Base-by-base conservation (phyloP, 352 stramenopile genomes). In the Globisporangium abappressorium region DNA sequence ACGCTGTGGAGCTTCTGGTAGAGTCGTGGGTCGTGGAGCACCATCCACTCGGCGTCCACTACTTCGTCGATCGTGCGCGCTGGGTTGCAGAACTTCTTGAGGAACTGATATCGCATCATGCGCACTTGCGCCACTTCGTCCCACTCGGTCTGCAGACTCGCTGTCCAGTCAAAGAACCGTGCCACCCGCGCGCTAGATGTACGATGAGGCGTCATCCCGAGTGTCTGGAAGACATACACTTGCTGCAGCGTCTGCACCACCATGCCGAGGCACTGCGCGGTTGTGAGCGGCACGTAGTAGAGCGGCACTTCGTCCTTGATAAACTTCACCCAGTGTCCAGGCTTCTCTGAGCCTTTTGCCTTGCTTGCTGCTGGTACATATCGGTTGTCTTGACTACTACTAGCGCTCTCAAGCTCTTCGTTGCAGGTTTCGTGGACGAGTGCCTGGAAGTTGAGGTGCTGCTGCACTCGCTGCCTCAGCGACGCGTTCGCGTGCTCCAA, bases 1-100 rank as follows among this genome's bases (percentile, higher is more conserved):
- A 49, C 30, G 12, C 38, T 56, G 58, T 64, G 58, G 24, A 64
- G 43, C 36, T 55, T 33, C 24, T 64, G 15, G 58, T 64, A 64
- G 15, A 64, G 30, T 20, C 8, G 7, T 2, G 41, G 15, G 43
- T 64, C 41, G 41, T 64, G 58, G 7, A 64, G 38, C 24, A 64
- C 41, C 2, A 15, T 26, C 59, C 59, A 43, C 59, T 65, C 59
- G 15, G 24, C 18, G 14, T 55, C 59, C 38, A 57, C 43, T 1
- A n/a, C 38, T n/a, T 65, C n/a, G 20, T 57, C 59, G 24, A 65
- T 28, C 9, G 24, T 65, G 15, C 59, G 41, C 41, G 33, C 38
- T 2, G 43, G 15, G 12, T 65, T 65, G 24, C 26, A 18, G 26
- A 65, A 65, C 41, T 15, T 56, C 41, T 65, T 65, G 14, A 54